A percentile compares a stretch with the other conserved stretches of the same genome.
Evolutionary conservation across 1,284 basidiomycete species (phyloP).

Genomic region (Entoloma clypeatum): DNA sequence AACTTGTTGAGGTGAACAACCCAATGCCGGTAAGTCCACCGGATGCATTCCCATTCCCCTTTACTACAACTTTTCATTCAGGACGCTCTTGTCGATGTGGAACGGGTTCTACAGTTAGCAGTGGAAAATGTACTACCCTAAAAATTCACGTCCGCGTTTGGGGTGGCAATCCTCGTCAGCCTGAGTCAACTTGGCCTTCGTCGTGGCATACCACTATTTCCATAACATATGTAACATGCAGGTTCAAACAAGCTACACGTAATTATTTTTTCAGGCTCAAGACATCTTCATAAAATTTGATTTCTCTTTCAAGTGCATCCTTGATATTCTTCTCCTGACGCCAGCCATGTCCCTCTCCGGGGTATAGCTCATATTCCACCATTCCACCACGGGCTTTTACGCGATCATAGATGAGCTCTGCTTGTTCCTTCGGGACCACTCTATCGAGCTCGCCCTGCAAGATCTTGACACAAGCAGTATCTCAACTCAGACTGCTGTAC

Average conservation of each 20-base stretch:
- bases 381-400: conserved; percentile 39
- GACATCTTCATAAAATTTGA: conserved; percentile 39
- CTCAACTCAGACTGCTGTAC: conserved; percentile 1
- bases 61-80: background rate
- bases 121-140: conserved; percentile 10
- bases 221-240: background rate
- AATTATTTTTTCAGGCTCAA: conserved; percentile 21
- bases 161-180: conserved; percentile 4
- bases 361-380: conserved; percentile 47
- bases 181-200: conserved; percentile 6
- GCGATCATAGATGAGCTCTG: conserved; percentile 43
- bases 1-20: background rate
- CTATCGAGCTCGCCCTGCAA: conserved; percentile 53
- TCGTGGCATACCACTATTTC: too few relatives aligned
- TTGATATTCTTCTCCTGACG: conserved; percentile 40
- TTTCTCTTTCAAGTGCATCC: conserved; percentile 42
- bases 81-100: conserved; percentile 15
- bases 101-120: conserved; percentile 9
- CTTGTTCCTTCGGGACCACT: conserved; percentile 56
- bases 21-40: conserved; percentile 1
- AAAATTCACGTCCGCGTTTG: conserved; percentile 3
- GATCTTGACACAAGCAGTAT: conserved; percentile 32
- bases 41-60: background rate
- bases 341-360: conserved; percentile 58
- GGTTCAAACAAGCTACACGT: background rate